These are phyloP conservation scores for Letharia columbiana DNA, from an alignment of 495 filamentous ascomycete genomes.

Conservation along the genomic window DNA sequence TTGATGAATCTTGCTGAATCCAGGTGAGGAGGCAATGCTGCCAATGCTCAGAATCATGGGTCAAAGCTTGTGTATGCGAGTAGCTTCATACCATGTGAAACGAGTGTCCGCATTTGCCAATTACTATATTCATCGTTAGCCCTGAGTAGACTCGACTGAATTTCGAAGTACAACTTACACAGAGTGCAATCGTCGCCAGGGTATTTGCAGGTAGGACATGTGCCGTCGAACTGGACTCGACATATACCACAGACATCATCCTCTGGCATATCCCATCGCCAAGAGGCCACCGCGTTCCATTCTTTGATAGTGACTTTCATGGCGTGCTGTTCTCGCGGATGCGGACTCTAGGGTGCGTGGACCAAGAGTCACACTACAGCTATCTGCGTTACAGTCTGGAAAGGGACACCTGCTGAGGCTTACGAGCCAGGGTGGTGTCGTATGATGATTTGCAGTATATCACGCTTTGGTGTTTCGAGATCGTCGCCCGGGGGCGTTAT, in stretches of 20 bases:
- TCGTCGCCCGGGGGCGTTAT: background rate
- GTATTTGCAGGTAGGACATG: slow-evolving; percentile 95
- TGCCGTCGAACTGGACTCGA: slow-evolving; percentile 94
- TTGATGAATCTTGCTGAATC: slow-evolving; percentile 89
- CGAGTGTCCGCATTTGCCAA: slow-evolving; percentile 91
- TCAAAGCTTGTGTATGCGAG: background rate
- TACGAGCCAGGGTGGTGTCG: background rate
- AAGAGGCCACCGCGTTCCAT: slow-evolving; percentile 90
- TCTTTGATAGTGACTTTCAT: slow-evolving; percentile 94
- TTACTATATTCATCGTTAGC: slow-evolving; percentile 47
- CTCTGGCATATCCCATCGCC: slow-evolving; percentile 96
- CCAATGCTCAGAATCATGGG: slow-evolving; percentile 19
- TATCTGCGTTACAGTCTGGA: too few species aligned
- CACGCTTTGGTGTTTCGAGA: background rate
- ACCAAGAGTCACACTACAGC: background rate
- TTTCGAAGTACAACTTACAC: slow-evolving; percentile 44
- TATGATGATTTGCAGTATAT: background rate
- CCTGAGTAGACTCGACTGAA: background rate
- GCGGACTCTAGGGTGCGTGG: background rate
- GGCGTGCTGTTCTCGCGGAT: slow-evolving; percentile 9
- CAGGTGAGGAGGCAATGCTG: slow-evolving; percentile 94
- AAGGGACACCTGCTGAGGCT: background rate
- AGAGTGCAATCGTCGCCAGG: slow-evolving; percentile 93
- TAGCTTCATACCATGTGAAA: slow-evolving; percentile 78
- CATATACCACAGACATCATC: slow-evolving; percentile 99